These are phyloP conservation scores for Penicillium cinerascens DNA, from an alignment of 495 filamentous ascomycete genomes.

Conservation along the genomic window DNA sequence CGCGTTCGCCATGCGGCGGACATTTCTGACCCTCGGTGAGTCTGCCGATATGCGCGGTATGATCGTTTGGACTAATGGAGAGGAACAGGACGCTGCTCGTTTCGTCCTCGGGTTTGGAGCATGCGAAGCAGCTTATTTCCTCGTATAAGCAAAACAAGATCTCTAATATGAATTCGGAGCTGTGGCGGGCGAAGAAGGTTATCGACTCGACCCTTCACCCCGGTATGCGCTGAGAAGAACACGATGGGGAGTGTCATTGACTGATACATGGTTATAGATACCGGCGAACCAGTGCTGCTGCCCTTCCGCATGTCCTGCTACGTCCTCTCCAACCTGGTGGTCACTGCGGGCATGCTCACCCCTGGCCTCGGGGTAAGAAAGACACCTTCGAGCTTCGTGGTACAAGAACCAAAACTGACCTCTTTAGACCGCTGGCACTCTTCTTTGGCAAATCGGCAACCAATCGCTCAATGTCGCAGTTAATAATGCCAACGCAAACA, in stretches of 20 bases:
- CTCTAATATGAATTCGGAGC: constrained; percentile 75
- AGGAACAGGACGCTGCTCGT: constrained; percentile 69
- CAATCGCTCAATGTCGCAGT: constrained; percentile 97
- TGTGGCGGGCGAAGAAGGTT: constrained; percentile 95
- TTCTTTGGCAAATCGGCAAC: constrained; percentile 94
- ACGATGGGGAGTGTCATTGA: not conserved
- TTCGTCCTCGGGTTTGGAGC: constrained; percentile 69
- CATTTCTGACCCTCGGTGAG: constrained; percentile 94
- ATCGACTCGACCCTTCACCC: constrained; percentile 95
- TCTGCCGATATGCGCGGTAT: constrained; percentile 4
- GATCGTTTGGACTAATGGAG: constrained; percentile 8
- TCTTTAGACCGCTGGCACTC: constrained; percentile 72
- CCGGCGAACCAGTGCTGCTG: constrained; percentile 83
- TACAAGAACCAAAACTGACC: not conserved
- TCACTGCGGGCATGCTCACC: constrained; percentile 97
- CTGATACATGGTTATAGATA: constrained; percentile 54
- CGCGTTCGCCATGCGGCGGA: constrained; percentile 86
- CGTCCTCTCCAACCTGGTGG: constrained; percentile 87
- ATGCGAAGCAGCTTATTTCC: constrained; percentile 73
- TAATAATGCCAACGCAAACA: constrained; percentile 96
- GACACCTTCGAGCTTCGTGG: not conserved
- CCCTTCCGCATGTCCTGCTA: constrained; percentile 98
- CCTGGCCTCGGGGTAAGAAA: constrained; percentile 51
- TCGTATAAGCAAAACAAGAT: constrained; percentile 79
- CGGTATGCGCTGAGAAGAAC: constrained; percentile 47